These are phyloP conservation scores for Polygonum maritimum DNA, from an alignment of 148 eudicot genomes.

Conservation along the genomic window DNA sequence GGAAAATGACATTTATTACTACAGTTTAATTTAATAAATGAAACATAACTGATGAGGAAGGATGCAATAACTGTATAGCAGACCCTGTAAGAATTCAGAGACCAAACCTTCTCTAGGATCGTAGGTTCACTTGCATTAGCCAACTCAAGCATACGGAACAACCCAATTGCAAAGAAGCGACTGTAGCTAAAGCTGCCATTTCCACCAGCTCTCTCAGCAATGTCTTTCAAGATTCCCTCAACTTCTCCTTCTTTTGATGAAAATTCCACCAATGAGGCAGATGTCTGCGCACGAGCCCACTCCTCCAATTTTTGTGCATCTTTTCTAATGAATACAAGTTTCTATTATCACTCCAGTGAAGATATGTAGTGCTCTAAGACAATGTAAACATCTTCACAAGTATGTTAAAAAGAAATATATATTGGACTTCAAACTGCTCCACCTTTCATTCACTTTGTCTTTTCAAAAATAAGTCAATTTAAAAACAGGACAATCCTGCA, in stretches of 20 bases:
- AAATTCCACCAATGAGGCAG: slow-evolving; percentile 64
- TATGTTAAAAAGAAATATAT: not conserved
- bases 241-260: slow-evolving; percentile 75
- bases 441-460: not conserved
- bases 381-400: not conserved
- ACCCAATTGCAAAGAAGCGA: slow-evolving; percentile 90
- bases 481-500: not conserved
- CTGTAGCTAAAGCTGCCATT: slow-evolving; percentile 76
- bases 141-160: slow-evolving; percentile 89
- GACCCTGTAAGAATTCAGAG: not conserved
- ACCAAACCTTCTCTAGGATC: slow-evolving; percentile 65
- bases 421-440: not conserved
- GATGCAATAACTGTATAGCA: not conserved
- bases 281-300: slow-evolving; percentile 74
- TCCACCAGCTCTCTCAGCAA: slow-evolving; percentile 69
- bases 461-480: not conserved
- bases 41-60: not conserved
- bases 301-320: slow-evolving; percentile 89
- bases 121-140: slow-evolving; percentile 85
- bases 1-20: not conserved
- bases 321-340: slow-evolving; percentile 36
- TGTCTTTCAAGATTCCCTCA: slow-evolving; percentile 67
- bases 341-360: slow-evolving; percentile 13
- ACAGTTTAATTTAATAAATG: not conserved
- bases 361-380: not conserved